phyloP scores from a whole-genome alignment of 345 rosid species.

The Pistacia integerrima region DNA sequence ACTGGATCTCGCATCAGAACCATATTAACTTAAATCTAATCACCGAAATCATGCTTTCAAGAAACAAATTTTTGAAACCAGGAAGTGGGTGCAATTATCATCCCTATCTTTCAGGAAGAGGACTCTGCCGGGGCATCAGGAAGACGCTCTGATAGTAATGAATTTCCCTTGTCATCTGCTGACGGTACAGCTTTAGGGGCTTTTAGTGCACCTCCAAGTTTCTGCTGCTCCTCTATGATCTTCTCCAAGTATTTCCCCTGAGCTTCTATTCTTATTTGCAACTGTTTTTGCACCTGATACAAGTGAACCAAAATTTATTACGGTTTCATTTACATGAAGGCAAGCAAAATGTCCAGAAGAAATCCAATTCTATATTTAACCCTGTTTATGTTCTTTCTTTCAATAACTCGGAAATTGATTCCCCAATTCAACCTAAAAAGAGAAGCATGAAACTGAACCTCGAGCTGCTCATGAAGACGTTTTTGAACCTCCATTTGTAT shows the following conservation, averaged over 20 bases:
- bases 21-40: neutral
- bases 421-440: neutral
- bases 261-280: conserved; percentile 32
- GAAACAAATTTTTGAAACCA: neutral
- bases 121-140: conserved; percentile 6
- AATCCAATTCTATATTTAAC: too few relatives aligned
- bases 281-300: conserved; percentile 28
- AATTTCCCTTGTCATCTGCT: neutral
- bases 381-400: neutral
- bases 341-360: neutral
- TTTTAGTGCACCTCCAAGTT: conserved; percentile 15
- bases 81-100: neutral
- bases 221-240: conserved; percentile 33
- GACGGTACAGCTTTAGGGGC: neutral
- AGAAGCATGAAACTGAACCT: conserved; percentile 14
- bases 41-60: neutral
- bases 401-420: neutral
- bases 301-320: neutral
- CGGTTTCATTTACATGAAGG: neutral
- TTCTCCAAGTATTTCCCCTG: conserved; percentile 34
- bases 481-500: conserved; percentile 34
- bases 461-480: conserved; percentile 33
- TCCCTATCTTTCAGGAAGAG: neutral
- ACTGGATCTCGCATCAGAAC: neutral
- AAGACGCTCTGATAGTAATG: neutral